Base-by-base conservation (phyloP, 495 filamentous ascomycete genomes). In the Penicillium subrubescens region DNA sequence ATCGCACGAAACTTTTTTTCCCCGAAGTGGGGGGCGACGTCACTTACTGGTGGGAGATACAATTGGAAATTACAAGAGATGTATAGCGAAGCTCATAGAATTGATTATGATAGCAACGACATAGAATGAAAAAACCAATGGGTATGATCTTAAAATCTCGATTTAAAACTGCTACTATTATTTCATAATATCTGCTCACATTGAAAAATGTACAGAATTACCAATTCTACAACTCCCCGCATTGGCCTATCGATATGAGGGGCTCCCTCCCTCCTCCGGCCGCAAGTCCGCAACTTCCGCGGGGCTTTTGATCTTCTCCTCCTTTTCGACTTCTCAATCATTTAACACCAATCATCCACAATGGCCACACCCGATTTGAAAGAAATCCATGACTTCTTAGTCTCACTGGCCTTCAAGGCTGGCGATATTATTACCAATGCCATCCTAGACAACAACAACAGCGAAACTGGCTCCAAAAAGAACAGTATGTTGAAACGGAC, bases 401-500 rank as follows among this genome's bases (percentile, higher is more conserved):
- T 96, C 64, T 75, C 79, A 57, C 74, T 97, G 51, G 94, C 94
- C 69, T 77, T 84, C 57, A 83, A 89, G 70, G 94, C 94, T 35
- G 94, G 94, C 34, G 81, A 87, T 21, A 96, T 92, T 84, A 96
- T 97, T 69, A 82, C 86, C 50, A 81, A 83, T 59, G 93, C 93
- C 59, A 86, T 90, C 57, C 92, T 92, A 0, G 84, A 81, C 33
- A 83, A 84, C 43, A 80, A 83, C 33, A 82, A 78, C 35, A 27
- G 25, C 25, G 25, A 27, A 27, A 82, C 85, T 17, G 91, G 86
- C 27, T 88, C 87, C 8, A 97, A 97, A 77, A 88, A 94, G 80
- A 97, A 97, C 73, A 94, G 92, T 95, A 75, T 23, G 68, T 76
- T 34, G 27, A n/a, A 25, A 46, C 21, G 41, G 12, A 57, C 39